Evolutionary conservation across 2,329 filamentous ascomycete genomes (phyloP).

Genomic region (Talaromyces sp.): DNA sequence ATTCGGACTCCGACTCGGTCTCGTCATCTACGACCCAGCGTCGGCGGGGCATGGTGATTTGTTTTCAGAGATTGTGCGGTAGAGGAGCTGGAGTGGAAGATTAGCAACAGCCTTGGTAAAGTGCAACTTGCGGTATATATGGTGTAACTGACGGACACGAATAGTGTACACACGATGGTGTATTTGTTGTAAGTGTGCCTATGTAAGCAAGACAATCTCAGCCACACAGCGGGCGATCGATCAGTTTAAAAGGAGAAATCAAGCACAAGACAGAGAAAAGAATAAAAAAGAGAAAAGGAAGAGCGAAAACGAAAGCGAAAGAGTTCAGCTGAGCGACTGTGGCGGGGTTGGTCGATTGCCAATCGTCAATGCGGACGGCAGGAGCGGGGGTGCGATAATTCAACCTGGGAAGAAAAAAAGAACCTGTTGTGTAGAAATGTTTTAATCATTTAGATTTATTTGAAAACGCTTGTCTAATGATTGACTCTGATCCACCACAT

Average conservation of each 20-base stretch:
- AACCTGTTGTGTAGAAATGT: neutral
- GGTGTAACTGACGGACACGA: neutral
- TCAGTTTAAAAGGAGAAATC: neutral
- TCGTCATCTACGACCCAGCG: neutral
- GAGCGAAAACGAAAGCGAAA: neutral
- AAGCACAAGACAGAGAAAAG: neutral
- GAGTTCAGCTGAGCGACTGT: conserved; percentile 13
- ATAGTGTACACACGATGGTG: neutral
- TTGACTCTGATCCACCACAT: neutral
- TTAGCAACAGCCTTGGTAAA: neutral
- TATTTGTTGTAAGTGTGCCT: neutral
- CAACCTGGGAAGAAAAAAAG: neutral
- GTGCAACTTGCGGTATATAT: neutral
- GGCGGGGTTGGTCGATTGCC: conserved; percentile 7
- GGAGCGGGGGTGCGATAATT: conserved; percentile 6
- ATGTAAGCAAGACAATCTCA: neutral
- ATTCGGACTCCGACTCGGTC: conserved; percentile 13
- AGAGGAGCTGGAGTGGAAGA: neutral
- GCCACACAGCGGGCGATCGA: neutral
- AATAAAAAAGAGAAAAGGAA: neutral
- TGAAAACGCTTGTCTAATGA: neutral
- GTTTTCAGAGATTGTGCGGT: neutral
- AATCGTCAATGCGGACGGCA: conserved; percentile 10
- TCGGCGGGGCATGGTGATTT: conserved; percentile 14
- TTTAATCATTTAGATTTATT: neutral